Evolutionary conservation across 441 rosid species (phyloP).

Genomic region (Gossypium schwendimanii): DNA sequence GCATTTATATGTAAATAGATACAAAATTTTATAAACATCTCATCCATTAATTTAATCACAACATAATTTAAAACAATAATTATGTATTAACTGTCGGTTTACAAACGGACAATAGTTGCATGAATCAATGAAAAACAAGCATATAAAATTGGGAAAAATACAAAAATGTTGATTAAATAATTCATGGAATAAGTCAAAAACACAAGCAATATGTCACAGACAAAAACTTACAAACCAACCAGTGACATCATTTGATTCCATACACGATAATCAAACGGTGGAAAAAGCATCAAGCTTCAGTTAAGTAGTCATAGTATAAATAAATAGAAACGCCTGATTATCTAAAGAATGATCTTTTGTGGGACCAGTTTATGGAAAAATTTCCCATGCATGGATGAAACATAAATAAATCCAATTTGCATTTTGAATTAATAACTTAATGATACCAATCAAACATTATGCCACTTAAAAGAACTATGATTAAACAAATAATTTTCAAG

Average conservation of each 20-base stretch:
- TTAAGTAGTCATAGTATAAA: not conserved
- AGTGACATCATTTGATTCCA: slow-evolving; percentile 11
- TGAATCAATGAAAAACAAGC: slow-evolving; percentile 28
- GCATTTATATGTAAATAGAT: slow-evolving; percentile 20
- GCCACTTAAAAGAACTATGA: not conserved
- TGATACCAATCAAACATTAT: not conserved
- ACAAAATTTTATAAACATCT: slow-evolving; percentile 22
- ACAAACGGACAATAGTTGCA: slow-evolving; percentile 38
- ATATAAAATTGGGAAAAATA: slow-evolving; percentile 3
- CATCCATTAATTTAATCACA: slow-evolving; percentile 13
- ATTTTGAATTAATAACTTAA: slow-evolving; percentile 12
- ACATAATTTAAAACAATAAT: slow-evolving; percentile 19
- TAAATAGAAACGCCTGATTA: not conserved
- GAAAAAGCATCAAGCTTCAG: not conserved
- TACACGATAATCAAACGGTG: slow-evolving; percentile 9
- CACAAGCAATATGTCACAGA: slow-evolving; percentile 6
- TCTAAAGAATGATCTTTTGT: slow-evolving; percentile 14
- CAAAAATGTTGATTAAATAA: not conserved
- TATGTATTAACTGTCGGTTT: slow-evolving; percentile 19
- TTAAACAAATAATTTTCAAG: not conserved
- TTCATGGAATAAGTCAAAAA: slow-evolving; percentile 12
- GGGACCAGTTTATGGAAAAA: slow-evolving; percentile 22
- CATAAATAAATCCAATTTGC: slow-evolving; percentile 19
- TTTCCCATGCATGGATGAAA: slow-evolving; percentile 30
- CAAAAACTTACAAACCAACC: slow-evolving; percentile 9